phyloP scores from a whole-genome alignment of 345 rosid genomes.

The Limnanthes douglasii region DNA sequence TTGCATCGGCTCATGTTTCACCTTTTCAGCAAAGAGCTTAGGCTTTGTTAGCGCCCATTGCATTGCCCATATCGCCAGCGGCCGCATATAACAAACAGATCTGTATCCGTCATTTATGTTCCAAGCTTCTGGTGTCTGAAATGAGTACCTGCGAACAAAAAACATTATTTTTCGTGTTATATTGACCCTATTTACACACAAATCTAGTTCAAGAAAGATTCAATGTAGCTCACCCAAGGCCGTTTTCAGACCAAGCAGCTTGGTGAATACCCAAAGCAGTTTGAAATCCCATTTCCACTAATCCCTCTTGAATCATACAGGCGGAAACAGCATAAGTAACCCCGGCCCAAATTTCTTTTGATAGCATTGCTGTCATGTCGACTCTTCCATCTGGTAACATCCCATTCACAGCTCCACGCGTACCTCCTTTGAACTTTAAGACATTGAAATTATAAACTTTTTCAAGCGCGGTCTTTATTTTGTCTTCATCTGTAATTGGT shows the following conservation, averaged over 20 bases:
- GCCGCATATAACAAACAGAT: constrained; percentile 66
- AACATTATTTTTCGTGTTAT: background rate
- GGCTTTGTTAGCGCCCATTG: constrained; percentile 63
- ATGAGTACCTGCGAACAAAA: constrained; percentile 30
- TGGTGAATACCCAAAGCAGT: constrained; percentile 69
- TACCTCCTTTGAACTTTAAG: constrained; percentile 69
- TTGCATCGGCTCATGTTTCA: constrained; percentile 14
- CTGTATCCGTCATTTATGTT: constrained; percentile 31
- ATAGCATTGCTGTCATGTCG: constrained; percentile 67
- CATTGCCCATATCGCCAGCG: constrained; percentile 74
- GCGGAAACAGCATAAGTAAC: constrained; percentile 92
- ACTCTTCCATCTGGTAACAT: constrained; percentile 81
- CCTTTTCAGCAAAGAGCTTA: constrained; percentile 12
- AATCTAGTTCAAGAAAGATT: no score
- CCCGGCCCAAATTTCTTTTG: constrained; percentile 93
- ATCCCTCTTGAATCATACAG: constrained; percentile 71
- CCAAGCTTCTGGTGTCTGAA: constrained; percentile 76
- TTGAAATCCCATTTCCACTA: constrained; percentile 54
- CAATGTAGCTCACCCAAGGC: constrained; percentile 56
- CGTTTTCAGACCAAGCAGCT: constrained; percentile 73
- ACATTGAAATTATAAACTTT: constrained; percentile 67
- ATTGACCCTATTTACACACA: no score
- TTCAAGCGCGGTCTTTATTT: constrained; percentile 52
- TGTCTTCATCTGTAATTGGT: constrained; percentile 58
- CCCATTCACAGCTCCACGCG: constrained; percentile 83